Percentiles rank a stretch among this genome's conserved stretches.
Evolutionary conservation across 768 basidiomycete species (phyloP).

Genomic region (Leccinum arenicola): DNA sequence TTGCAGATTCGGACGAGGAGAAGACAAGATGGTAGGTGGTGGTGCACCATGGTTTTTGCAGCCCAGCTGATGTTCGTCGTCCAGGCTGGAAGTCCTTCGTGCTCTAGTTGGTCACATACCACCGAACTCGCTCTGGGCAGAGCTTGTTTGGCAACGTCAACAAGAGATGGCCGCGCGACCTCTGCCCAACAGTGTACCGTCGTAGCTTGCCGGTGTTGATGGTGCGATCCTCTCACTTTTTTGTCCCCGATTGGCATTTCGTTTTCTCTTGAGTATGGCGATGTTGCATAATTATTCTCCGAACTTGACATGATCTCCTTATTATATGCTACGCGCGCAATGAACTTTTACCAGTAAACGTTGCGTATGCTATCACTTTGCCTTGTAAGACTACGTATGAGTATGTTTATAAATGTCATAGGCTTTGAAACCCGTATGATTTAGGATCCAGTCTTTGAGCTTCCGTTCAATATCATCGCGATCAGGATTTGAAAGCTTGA

Average conservation of each 20-base stretch:
- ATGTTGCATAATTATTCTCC: not conserved
- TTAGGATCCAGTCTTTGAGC: not conserved
- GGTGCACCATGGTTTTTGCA: not conserved
- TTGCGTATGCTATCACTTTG: conserved; percentile 17
- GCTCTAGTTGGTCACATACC: conserved; percentile 88
- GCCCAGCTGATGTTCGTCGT: conserved; percentile 3
- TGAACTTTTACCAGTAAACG: conserved; percentile 1
- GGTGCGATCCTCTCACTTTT: not conserved
- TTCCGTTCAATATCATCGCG: not conserved
- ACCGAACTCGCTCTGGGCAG: conserved; percentile 91
- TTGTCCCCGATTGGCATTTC: conserved; percentile 8
- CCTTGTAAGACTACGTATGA: conserved; percentile 21
- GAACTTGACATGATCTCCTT: conserved; percentile 3
- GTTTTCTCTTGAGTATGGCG: conserved; percentile 7
- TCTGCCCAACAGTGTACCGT: not conserved
- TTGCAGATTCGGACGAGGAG: conserved; percentile 86
- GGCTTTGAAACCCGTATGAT: conserved; percentile 2
- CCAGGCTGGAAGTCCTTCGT: conserved; percentile 81
- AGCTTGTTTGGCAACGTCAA: conserved; percentile 84
- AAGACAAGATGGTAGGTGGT: conserved; percentile 80
- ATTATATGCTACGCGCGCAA: conserved; percentile 17
- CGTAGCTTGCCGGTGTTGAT: not conserved
- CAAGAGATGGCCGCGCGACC: conserved; percentile 37
- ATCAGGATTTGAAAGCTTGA: not conserved
- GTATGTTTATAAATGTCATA: conserved; percentile 18